phyloP scores from a whole-genome alignment of 768 basidiomycete genomes.

The Polyporus arcularius region DNA sequence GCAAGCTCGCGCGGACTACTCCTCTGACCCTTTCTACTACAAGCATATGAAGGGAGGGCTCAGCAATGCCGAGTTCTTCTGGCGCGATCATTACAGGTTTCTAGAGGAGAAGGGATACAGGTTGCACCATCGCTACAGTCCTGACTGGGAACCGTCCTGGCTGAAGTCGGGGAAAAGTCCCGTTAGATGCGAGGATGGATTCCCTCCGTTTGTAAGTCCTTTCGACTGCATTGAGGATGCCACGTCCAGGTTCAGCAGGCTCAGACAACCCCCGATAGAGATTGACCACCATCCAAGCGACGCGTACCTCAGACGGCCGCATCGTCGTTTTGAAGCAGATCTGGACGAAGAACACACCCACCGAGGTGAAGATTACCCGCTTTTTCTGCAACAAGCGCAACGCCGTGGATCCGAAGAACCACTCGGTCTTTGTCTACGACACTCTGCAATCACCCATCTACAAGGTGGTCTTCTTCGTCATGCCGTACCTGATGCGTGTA shows the following conservation, averaged over 20 bases:
- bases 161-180: too few relatives aligned
- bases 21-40: too few relatives aligned
- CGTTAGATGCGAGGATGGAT: neutral
- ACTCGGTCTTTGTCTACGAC: constrained; percentile 25
- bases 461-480: constrained; percentile 27
- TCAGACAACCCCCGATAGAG: neutral
- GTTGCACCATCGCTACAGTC: too few relatives aligned
- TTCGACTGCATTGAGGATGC: too few relatives aligned
- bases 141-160: too few relatives aligned
- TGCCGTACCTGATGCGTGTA: constrained; percentile 33
- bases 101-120: too few relatives aligned
- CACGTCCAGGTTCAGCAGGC: too few relatives aligned
- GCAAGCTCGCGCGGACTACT: too few relatives aligned
- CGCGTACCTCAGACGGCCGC: constrained; percentile 19
- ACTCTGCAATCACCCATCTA: constrained; percentile 16
- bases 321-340: constrained; percentile 22
- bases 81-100: too few relatives aligned
- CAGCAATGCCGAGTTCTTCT: too few relatives aligned
- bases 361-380: constrained; percentile 17
- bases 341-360: constrained; percentile 13
- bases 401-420: constrained; percentile 24
- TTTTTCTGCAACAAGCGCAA: constrained; percentile 3
- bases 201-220: too few relatives aligned
- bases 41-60: too few relatives aligned
- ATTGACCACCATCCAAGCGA: constrained; percentile 22